Evolutionary conservation across 108 stramenopile genomes (phyloP), one percentile per base, ranked within the genome.

Genomic region (Conticribra weissflogii): DNA sequence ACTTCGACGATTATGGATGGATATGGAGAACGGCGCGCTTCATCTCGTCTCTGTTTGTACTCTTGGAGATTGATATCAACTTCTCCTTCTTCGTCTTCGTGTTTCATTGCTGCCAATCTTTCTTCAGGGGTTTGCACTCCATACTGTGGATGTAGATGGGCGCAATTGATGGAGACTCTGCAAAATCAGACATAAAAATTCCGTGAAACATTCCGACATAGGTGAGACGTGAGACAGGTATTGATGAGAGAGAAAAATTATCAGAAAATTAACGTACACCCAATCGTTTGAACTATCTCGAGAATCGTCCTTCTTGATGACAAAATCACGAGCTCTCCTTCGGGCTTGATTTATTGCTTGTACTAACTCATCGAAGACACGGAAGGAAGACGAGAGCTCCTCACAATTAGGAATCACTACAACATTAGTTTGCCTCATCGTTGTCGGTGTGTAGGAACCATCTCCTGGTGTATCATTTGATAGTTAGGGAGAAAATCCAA

Each of bases 1-100:
- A 95, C 89, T 72, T 95, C 93, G 8, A 95, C 71, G 58, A 91
- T 89, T 23, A 95, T 63, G 25, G 89, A 87, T 0, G 93, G 90
- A 66, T 90, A 90, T 49, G 93, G 93, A 16, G 85, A 86, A 51
- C 77, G 78, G 30, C 93, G 82, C 21, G 93, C 90, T 59, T 74
- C 54, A 22, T 81, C 59, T 5, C 86, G 81, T 45, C 68, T 75
- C 63, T 88, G 72, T 68, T 85, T 81, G 74, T 91, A 90, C 44
- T 79, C 85, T 70, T 85, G 59, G 33, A 85, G 66, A 50, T 92
- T 85, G 21, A 88, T 29, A 70, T 94, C 89, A 21, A 88, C 75
- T 54, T 88, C 88, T 23, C 78, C 85, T 3, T 75, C 68, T 49
- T 85, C 71, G 14, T 87, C 79, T 67, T 89, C 89, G 15, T 87